Evolutionary conservation across 345 rosid species (phyloP).

Genomic region (Citrus sp.): DNA sequence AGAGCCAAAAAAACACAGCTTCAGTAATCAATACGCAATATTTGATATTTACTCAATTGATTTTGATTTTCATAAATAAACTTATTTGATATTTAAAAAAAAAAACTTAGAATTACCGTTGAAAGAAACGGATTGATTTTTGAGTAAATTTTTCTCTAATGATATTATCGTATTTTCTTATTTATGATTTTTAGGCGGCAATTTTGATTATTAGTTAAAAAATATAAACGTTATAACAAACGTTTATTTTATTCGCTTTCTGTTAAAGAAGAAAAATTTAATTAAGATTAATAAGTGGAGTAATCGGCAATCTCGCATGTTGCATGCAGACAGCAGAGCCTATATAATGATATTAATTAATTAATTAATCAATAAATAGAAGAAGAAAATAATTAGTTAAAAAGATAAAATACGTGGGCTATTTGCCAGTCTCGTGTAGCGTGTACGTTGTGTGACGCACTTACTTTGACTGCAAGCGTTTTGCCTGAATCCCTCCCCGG

Average conservation of each 20-base stretch:
- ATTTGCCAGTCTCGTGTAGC: not conserved
- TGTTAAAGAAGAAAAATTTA: too few relatives aligned
- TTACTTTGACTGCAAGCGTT: conserved; percentile 13
- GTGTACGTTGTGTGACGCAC: not conserved
- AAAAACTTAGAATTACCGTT: not conserved
- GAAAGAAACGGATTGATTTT: not conserved
- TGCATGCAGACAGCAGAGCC: not conserved
- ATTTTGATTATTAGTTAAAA: not conserved
- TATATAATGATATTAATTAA: too few relatives aligned
- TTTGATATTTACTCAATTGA: not conserved
- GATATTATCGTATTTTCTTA: not conserved
- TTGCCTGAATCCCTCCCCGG: not conserved
- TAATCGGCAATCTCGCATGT: not conserved
- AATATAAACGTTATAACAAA: too few relatives aligned
- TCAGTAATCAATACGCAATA: too few relatives aligned
- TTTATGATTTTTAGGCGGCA: not conserved
- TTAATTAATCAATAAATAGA: not conserved
- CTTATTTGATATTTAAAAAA: too few relatives aligned
- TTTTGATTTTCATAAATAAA: not conserved
- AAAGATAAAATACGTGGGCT: conserved; percentile 4
- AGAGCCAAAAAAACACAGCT: not conserved
- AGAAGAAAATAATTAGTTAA: not conserved
- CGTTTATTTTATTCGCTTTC: too few relatives aligned
- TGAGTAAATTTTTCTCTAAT: not conserved
- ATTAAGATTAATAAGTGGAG: too few relatives aligned